Base-by-base conservation (phyloP, 140 eudicot species). In the Senecio squalidus region DNA sequence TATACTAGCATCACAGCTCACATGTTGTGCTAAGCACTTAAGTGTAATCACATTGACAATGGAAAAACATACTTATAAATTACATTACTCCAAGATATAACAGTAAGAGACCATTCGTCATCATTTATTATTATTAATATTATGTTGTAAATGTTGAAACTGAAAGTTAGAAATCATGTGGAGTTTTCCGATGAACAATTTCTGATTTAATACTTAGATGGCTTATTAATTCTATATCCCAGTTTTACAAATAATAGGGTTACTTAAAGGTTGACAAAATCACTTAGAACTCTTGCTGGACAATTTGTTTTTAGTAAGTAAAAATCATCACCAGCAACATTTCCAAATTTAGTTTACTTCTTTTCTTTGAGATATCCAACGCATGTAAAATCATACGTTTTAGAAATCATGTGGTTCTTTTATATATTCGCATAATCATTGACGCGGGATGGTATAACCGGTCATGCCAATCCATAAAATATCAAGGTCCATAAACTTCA, bases 301-400 rank as follows among this genome's bases (percentile, higher is more conserved):
- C 10, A 17, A n/a, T 64, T 50, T 49, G 17, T 60, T 8, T 8
- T 14, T 17, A 1, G 26, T 17, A 26, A 25, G 26, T 9, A 25
- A 23, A 8, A 9, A 5, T n/a, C 58, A 26, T 90, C 94, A n/a
- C n/a, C 94, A 89, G 94, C 94, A 80, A 34, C 17, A 26, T 26
- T 55, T 63, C 44, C 25, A 47, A 63, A 15, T 14, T 63, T 13
- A 10, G 5, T 10, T 20, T 30, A n/a, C n/a, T 53, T 36, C 0
- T 21, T n/a, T n/a, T n/a, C n/a, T n/a, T n/a, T n/a, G n/a, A n/a
- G n/a, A n/a, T n/a, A n/a, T n/a, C n/a, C n/a, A n/a, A n/a, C n/a
- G n/a, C n/a, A n/a, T n/a, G n/a, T n/a, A n/a, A n/a, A n/a, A n/a
- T n/a, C n/a, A n/a, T n/a, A n/a, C n/a, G n/a, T n/a, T n/a, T n/a